Evolutionary conservation across 2,329 filamentous ascomycete species (phyloP).

Genomic region (Alternaria sp.): DNA sequence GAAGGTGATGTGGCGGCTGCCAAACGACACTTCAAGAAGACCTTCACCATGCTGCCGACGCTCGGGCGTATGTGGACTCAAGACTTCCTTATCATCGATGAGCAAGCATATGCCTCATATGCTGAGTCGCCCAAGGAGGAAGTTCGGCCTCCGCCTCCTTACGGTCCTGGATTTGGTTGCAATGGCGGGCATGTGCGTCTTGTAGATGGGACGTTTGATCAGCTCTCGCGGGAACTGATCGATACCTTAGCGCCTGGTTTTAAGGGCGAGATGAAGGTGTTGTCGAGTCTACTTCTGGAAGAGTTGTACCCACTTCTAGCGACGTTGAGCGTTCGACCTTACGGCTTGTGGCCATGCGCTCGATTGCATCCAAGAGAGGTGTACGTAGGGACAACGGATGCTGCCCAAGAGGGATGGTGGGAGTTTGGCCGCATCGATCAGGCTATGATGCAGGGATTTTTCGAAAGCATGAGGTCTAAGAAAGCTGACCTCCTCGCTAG

Average conservation of each 20-base stretch:
- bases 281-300: not conserved
- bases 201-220: not conserved
- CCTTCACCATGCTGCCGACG: constrained; percentile 14
- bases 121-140: not conserved
- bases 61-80: constrained; percentile 21
- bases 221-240: not conserved
- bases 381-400: constrained; percentile 25
- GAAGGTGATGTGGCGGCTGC: constrained; percentile 31
- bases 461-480: constrained; percentile 8
- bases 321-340: constrained; percentile 9
- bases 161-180: not conserved
- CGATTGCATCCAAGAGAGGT: constrained; percentile 23
- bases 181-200: not conserved
- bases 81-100: constrained; percentile 29
- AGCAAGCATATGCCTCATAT: constrained; percentile 19
- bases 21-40: constrained; percentile 19
- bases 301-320: constrained; percentile 11
- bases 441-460: not conserved
- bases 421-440: constrained; percentile 17
- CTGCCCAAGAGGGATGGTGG: constrained; percentile 23
- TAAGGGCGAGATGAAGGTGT: not conserved
- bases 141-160: not conserved
- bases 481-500: not conserved
- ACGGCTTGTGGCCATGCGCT: constrained; percentile 22
- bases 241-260: not conserved